Percentiles rank a stretch among this genome's conserved stretches.
These are phyloP conservation scores for Scedosporium dehoogii DNA, from an alignment of 2,329 filamentous ascomycete genomes.

Conservation along the genomic window DNA sequence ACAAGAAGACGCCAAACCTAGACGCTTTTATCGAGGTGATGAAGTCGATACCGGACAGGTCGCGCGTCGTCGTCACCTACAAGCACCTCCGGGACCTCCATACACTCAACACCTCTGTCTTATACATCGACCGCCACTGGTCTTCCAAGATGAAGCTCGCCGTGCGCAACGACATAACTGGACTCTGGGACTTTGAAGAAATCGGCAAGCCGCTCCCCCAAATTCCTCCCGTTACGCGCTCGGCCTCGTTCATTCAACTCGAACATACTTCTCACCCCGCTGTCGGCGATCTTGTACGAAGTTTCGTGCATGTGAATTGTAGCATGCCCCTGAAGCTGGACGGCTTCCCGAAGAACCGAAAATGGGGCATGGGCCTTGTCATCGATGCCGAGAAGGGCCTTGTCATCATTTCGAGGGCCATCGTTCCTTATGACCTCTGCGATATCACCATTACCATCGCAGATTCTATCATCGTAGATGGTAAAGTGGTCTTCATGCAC, in stretches of 20 bases:
- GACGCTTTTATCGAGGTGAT: slow-evolving; percentile 86
- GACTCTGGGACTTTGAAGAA: slow-evolving; percentile 90
- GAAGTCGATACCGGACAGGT: slow-evolving; percentile 70
- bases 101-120: slow-evolving; percentile 84
- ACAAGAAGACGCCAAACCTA: slow-evolving; percentile 81
- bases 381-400: slow-evolving; percentile 94
- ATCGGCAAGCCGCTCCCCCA: slow-evolving; percentile 73
- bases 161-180: slow-evolving; percentile 78
- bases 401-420: slow-evolving; percentile 85
- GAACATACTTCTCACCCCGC: slow-evolving; percentile 80
- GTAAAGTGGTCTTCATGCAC: slow-evolving; percentile 91
- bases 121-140: slow-evolving; percentile 94
- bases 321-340: slow-evolving; percentile 94
- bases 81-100: slow-evolving; percentile 92
- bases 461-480: slow-evolving; percentile 89
- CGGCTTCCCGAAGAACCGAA: slow-evolving; percentile 90
- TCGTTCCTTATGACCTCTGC: slow-evolving; percentile 92
- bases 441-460: slow-evolving; percentile 95
- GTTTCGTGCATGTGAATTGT: slow-evolving; percentile 88
- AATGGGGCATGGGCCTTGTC: slow-evolving; percentile 94
- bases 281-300: slow-evolving; percentile 86
- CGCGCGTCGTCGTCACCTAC: slow-evolving; percentile 87
- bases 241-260: slow-evolving; percentile 85
- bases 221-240: slow-evolving; percentile 58
- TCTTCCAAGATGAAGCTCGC: slow-evolving; percentile 89